These are phyloP conservation scores for Leucocoprinus sp. DNA, from an alignment of 768 basidiomycete species.

Conservation along the genomic window DNA sequence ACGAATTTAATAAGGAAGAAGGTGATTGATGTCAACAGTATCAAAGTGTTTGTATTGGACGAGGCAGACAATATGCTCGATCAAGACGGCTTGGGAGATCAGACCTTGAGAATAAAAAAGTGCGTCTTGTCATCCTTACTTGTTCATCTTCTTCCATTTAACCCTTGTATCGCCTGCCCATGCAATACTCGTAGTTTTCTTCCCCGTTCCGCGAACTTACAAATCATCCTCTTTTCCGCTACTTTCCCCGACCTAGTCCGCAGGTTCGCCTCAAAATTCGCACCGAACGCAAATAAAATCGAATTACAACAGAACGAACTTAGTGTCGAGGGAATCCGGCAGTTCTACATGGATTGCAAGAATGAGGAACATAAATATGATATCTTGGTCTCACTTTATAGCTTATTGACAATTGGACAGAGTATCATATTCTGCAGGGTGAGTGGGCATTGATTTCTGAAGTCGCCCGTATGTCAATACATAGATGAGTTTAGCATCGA, in stretches of 20 bases:
- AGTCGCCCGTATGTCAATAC: constrained; percentile 1
- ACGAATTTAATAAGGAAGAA: constrained; percentile 72
- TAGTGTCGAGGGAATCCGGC: constrained; percentile 87
- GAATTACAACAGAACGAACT: constrained; percentile 91
- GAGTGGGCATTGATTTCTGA: constrained; percentile 17
- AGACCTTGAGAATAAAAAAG: constrained; percentile 92
- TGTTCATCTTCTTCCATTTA: neutral
- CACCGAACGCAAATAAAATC: constrained; percentile 93
- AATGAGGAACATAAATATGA: constrained; percentile 93
- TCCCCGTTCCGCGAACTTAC: constrained; percentile 42
- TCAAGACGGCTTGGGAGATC: constrained; percentile 88
- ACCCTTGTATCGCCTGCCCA: neutral
- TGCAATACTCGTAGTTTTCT: constrained; percentile 41
- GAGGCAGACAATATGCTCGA: constrained; percentile 99
- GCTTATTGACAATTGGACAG: constrained; percentile 89
- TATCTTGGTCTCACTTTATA: constrained; percentile 84
- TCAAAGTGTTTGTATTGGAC: constrained; percentile 93
- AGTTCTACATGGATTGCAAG: constrained; percentile 94
- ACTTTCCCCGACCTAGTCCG: constrained; percentile 96
- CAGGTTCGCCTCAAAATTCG: constrained; percentile 85
- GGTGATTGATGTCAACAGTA: constrained; percentile 67
- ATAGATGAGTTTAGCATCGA: constrained; percentile 48
- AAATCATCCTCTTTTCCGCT: constrained; percentile 96
- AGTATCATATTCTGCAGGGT: constrained; percentile 98
- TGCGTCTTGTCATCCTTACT: constrained; percentile 26